Evolutionary conservation across 768 basidiomycete genomes (phyloP).

Genomic region (Suillus ampliporus): DNA sequence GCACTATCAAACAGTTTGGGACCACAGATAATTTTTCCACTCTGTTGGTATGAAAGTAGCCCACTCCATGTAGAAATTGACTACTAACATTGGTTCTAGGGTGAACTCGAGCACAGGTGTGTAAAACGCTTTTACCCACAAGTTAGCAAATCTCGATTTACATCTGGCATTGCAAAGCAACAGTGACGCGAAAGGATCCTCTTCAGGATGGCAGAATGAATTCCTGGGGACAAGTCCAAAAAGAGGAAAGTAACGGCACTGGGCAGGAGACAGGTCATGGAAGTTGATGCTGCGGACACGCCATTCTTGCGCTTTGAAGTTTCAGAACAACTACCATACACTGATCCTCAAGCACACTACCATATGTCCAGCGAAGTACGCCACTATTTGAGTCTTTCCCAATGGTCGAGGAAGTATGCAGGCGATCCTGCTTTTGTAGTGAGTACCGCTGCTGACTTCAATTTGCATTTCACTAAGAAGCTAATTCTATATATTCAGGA

Average conservation of each 20-base stretch:
- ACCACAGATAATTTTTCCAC: slow-evolving; percentile 46
- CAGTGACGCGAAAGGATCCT: slow-evolving; percentile 21
- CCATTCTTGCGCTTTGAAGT: not conserved
- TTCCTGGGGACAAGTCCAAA: too few species aligned
- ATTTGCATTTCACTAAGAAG: too few species aligned
- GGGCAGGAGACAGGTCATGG: not conserved
- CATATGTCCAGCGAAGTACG: not conserved
- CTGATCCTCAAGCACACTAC: not conserved
- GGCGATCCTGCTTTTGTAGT: not conserved
- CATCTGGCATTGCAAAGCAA: slow-evolving; percentile 35
- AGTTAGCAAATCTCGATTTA: slow-evolving; percentile 41
- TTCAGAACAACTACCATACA: not conserved
- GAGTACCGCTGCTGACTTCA: not conserved
- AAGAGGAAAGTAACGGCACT: too few species aligned
- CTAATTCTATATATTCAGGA: slow-evolving; percentile 8
- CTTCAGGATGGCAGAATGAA: not conserved
- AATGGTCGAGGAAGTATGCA: not conserved
- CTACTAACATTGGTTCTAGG: slow-evolving; percentile 26
- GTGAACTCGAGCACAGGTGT: slow-evolving; percentile 43
- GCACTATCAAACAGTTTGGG: slow-evolving; percentile 33
- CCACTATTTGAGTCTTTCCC: not conserved
- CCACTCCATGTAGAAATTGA: not conserved
- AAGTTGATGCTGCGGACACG: not conserved
- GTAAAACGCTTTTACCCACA: slow-evolving; percentile 44
- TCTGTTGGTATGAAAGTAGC: not conserved